Percentiles rank a stretch among this genome's conserved stretches.
Evolutionary conservation across 2,329 filamentous ascomycete species (phyloP).

Genomic region (Apiospora pterosperma): DNA sequence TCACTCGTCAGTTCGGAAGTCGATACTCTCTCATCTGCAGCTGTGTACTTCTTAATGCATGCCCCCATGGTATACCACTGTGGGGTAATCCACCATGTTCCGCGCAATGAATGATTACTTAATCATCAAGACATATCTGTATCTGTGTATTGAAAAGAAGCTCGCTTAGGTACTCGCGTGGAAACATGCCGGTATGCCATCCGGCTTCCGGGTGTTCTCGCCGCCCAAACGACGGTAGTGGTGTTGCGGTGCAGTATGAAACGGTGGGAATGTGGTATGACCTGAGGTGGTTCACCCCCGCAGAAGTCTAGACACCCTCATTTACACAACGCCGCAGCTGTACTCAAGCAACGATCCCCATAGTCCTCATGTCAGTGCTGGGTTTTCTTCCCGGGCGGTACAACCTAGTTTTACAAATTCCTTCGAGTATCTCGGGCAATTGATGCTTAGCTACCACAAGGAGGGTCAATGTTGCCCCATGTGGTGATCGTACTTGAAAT

Average conservation of each 20-base stretch:
- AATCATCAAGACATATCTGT: neutral
- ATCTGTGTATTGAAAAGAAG: neutral
- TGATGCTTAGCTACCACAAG: neutral
- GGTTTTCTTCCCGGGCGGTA: neutral
- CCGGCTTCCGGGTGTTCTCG: too few species aligned
- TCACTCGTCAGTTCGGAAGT: neutral
- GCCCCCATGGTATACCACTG: neutral
- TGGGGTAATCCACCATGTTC: neutral
- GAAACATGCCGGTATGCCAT: neutral
- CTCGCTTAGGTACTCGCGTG: neutral
- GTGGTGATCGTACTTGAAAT: neutral
- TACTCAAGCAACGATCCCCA: neutral
- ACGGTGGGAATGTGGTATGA: neutral
- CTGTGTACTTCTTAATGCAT: too few species aligned
- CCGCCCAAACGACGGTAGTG: too few species aligned
- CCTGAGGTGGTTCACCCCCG: neutral
- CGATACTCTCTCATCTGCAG: neutral
- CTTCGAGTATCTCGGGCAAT: neutral
- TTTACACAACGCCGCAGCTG: neutral
- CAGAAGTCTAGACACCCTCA: neutral
- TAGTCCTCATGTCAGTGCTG: neutral
- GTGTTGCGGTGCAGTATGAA: neutral
- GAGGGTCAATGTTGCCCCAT: neutral
- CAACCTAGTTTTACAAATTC: neutral
- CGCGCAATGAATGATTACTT: neutral